A percentile compares a stretch with the other conserved stretches of the same genome.
These are phyloP conservation scores for Lactifluus piperatus DNA, from an alignment of 768 basidiomycete species.

Conservation along the genomic window DNA sequence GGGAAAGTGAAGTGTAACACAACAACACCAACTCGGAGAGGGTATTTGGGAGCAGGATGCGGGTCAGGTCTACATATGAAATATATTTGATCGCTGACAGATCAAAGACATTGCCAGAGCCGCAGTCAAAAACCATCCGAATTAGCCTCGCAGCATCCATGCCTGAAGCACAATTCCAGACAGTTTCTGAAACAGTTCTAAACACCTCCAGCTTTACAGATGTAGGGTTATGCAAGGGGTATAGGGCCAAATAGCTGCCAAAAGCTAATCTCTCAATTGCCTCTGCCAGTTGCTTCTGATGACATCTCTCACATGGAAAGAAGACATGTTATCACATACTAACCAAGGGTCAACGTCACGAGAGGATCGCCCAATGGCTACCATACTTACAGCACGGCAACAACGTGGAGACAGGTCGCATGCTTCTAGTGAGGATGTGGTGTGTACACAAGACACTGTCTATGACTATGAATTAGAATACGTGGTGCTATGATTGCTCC, in stretches of 20 bases:
- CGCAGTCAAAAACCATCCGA: background rate
- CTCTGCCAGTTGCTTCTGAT: background rate
- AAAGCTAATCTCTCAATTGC: background rate
- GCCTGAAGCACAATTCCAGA: background rate
- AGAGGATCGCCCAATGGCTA: constrained; percentile 5
- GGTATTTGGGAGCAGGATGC: background rate
- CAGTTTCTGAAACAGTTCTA: background rate
- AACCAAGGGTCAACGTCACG: constrained; percentile 1
- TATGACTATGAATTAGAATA: background rate
- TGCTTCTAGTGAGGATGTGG: background rate
- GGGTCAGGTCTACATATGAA: background rate
- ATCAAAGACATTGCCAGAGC: background rate
- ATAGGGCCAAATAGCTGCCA: background rate
- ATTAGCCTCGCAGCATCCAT: constrained; percentile 8
- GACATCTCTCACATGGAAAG: background rate
- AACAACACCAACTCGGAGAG: background rate
- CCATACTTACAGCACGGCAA: background rate
- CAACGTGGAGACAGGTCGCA: background rate
- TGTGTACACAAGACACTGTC: background rate
- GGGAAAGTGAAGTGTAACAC: no score
- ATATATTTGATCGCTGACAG: background rate
- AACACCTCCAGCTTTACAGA: background rate
- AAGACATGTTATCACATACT: background rate
- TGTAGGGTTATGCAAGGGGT: background rate
- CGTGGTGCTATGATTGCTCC: background rate